Conservation (phyloP, 176 grass and related monocot genomes). For the Oryza officinalis region DNA sequence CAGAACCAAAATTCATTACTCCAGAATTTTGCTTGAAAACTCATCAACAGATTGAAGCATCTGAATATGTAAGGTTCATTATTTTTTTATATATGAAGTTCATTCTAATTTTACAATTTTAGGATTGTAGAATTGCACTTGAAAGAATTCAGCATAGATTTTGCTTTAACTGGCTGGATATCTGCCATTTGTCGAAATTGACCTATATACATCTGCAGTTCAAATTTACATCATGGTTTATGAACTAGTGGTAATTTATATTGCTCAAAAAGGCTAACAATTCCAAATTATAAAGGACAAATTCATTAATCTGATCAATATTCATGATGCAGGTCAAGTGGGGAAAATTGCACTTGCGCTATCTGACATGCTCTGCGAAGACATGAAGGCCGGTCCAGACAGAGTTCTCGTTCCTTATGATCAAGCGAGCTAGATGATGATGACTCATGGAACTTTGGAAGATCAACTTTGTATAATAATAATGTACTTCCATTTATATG, state of each 20-base stretch:
- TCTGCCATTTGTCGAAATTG: too few relatives aligned
- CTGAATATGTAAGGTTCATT: neutral
- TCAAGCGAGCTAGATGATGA: neutral
- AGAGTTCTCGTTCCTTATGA: slow-evolving; percentile 62
- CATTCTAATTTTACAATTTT: too few relatives aligned
- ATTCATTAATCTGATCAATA: neutral
- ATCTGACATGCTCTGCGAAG: slow-evolving; percentile 57
- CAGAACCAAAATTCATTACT: too few relatives aligned
- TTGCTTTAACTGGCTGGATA: too few relatives aligned
- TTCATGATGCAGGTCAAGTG: slow-evolving; percentile 49
- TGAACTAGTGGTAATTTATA: neutral
- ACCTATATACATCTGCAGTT: neutral
- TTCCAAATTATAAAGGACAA: neutral
- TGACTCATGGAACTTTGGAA: neutral
- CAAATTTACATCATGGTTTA: neutral
- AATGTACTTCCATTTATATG: neutral
- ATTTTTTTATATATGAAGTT: too few relatives aligned
- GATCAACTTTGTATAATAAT: neutral
- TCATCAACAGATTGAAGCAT: neutral
- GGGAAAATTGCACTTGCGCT: slow-evolving; percentile 56
- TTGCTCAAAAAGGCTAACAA: neutral
- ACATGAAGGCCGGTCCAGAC: slow-evolving; percentile 59
- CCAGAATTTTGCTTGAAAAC: too few relatives aligned
- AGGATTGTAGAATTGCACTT: too few relatives aligned
- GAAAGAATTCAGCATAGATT: too few relatives aligned